Base-by-base conservation (phyloP, 768 basidiomycete genomes). In the Kwoniella bestiolae region DNA sequence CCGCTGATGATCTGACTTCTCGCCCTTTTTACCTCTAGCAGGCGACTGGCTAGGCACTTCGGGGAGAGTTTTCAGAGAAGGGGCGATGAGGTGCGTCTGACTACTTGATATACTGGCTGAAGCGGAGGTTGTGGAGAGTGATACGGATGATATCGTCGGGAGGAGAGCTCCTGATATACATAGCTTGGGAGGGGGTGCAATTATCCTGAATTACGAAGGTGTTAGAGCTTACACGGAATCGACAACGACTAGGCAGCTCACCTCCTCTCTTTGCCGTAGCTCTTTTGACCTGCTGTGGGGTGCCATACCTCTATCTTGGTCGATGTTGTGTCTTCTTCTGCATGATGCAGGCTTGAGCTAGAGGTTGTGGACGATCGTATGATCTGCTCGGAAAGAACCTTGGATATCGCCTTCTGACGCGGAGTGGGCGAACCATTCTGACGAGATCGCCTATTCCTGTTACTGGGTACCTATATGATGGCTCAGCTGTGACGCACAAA, bases 221-320 rank as follows among this genome's bases (percentile, higher is more conserved):
- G 23, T 26, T 14, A 32, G 16, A 34, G 38, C 23, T 18, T 12
- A 18, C 3, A 8, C 25, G 11, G 53, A 32, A 34, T 35, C 14
- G 62, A 44, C 51, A 25, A 23, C 0, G 14, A 44, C 26, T 12
- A 26, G 23, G 18, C 8, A 47, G 50, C 70, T 35, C 26, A 75
- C 63, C 94, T 89, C 81, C 94, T 94, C 83, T 96, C 94, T 80
- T 90, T 92, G 56, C 92, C 92, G 78, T 96, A 96, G 11, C 92
- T 94, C 83, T 96, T 96, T 83, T 96, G 94, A 1, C 92, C 94
- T 56, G 94, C 92, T 32, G 91, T 91, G 26, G 93, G 92, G 76
- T 95, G 93, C 58, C 94, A 85, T 71, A 80, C 63, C 28, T 75
- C 70, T 21, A 80, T 65, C 6, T 25, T 64, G 1, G 67, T 60